Evolutionary conservation across 768 basidiomycete species (phyloP), one percentile per base, ranked within the genome.

Genomic region (Scleroderma bovista): DNA sequence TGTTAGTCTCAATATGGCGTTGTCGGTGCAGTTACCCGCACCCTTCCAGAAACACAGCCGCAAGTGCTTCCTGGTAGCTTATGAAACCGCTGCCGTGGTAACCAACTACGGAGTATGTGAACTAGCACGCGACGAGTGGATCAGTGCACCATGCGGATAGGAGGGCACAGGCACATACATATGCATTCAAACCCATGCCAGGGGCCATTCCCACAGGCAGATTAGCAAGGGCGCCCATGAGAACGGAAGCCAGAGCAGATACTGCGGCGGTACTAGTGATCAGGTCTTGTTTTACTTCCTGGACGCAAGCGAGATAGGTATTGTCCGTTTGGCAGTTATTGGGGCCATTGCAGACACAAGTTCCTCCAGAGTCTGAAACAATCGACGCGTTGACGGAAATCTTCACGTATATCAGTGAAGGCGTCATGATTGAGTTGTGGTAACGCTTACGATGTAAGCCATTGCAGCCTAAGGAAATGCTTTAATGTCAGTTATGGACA

Each of bases 171-270:
- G 4, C 15, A 70, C 83, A 54, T 63, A 87, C 87, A 57, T 88
- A 89, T 36, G 87, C 86, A 55, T 88, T 88, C 22, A 91, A 69
- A 47, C 90, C 90, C 52, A 93, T 75, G 51, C 91, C 91, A 19
- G 90, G 90, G 2, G 90, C 90, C 67, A 93, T 78, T 26, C 84
- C 88, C n/a, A 93, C 79, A 2, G 91, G 91, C n/a, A 93, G 72
- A 62, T 93, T 93, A 34, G 88, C 91, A 20, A 91, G 64, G 13
- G 84, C 68, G 41, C 91, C 91, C 88, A 93, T 90, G 51, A 91
- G 76, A 63, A 85, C 79, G 16, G 84, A 86, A 10, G 88, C 68
- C 7, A 93, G 76, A 1, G 86, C 80, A 3, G 86, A 75, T 51
- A 90, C 77, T 48, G 86, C 84, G 10, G 89, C 88, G 1, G 90